phyloP scores from a whole-genome alignment of 1,284 basidiomycete species.

The Lignosus rhinocerotis region DNA sequence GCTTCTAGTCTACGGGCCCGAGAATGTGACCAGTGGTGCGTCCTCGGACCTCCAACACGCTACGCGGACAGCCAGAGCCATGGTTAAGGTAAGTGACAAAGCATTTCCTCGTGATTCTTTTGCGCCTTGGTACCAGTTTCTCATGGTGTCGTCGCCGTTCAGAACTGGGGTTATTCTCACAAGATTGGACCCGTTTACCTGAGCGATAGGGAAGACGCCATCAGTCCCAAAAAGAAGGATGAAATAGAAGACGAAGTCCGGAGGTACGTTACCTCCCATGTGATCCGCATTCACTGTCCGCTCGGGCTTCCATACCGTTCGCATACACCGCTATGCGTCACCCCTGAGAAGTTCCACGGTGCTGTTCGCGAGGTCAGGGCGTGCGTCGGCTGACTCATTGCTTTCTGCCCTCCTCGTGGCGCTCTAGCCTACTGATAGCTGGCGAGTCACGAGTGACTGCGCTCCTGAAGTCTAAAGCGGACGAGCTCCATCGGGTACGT shows the following conservation, averaged over 20 bases:
- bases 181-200: constrained; percentile 85
- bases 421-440: constrained; percentile 67
- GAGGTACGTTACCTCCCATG: constrained; percentile 51
- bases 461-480: constrained; percentile 71
- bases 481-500: constrained; percentile 80
- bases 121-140: constrained; percentile 8
- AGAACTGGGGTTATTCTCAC: constrained; percentile 81
- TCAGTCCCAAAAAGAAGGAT: constrained; percentile 75
- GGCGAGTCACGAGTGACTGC: constrained; percentile 70
- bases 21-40: constrained; percentile 90
- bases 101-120: constrained; percentile 11
- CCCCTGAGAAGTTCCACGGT: constrained; percentile 3
- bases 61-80: constrained; percentile 77
- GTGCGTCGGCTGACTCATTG: constrained; percentile 18
- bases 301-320: constrained; percentile 10
- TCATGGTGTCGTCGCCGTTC: constrained; percentile 9
- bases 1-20: constrained; percentile 76
- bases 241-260: constrained; percentile 85
- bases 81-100: constrained; percentile 75
- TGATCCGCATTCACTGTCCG: constrained; percentile 11
- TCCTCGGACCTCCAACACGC: constrained; percentile 83
- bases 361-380: constrained; percentile 13
- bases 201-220: constrained; percentile 65
- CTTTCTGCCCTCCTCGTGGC: constrained; percentile 13
- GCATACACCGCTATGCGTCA: constrained; percentile 4